phyloP scores from a whole-genome alignment of 108 stramenopile species.

The Thalassiosira profunda region DNA sequence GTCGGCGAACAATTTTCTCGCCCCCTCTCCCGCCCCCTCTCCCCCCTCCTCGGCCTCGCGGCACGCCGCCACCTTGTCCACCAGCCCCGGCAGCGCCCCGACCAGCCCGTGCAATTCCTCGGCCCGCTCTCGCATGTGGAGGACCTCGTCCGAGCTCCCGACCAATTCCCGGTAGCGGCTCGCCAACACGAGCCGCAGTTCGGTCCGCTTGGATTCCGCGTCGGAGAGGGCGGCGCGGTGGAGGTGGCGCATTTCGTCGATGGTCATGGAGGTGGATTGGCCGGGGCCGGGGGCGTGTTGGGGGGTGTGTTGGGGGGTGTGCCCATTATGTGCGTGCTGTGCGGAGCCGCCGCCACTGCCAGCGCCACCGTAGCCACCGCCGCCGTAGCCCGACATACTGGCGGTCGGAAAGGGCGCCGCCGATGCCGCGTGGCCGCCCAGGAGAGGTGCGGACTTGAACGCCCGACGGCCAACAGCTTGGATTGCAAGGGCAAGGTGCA shows the following conservation, averaged over 20 bases:
- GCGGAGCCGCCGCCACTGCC: too few relatives aligned
- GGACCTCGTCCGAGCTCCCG: conserved; percentile 85
- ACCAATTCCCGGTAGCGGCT: conserved; percentile 89
- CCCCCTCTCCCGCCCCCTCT: background rate
- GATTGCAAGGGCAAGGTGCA: too few relatives aligned
- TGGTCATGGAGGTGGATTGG: conserved; percentile 85
- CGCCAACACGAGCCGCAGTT: conserved; percentile 85
- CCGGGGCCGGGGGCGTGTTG: too few relatives aligned
- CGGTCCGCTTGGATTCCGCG: conserved; percentile 88
- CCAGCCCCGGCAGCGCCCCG: conserved; percentile 60
- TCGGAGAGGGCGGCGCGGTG: conserved; percentile 76
- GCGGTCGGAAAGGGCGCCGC: too few relatives aligned
- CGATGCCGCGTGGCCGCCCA: too few relatives aligned
- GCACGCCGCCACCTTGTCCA: conserved; percentile 54
- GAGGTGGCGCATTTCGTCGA: conserved; percentile 86
- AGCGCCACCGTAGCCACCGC: too few relatives aligned
- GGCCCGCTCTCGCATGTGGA: conserved; percentile 79
- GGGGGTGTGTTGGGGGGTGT: too few relatives aligned
- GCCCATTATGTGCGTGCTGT: too few relatives aligned
- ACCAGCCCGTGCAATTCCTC: conserved; percentile 81
- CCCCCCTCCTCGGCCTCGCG: conserved; percentile 1
- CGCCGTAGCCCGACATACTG: too few relatives aligned
- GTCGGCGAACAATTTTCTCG: background rate
- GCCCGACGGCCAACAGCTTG: too few relatives aligned
- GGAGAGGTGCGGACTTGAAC: too few relatives aligned